phyloP scores from a whole-genome alignment of 2,329 filamentous ascomycete species.

The Geosmithia flava region DNA sequence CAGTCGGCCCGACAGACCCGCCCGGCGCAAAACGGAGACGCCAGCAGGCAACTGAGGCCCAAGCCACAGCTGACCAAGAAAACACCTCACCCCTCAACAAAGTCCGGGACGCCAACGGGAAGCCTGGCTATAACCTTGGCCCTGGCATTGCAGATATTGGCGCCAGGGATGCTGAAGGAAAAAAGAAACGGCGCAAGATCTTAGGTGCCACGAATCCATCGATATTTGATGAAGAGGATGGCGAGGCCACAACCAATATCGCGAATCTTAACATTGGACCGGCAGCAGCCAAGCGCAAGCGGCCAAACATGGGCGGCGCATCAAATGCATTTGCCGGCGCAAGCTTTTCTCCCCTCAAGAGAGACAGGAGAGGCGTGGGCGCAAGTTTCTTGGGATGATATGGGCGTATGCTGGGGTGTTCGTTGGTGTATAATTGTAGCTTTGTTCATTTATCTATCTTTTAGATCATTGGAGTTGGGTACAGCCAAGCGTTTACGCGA shows the following conservation, averaged over 20 bases:
- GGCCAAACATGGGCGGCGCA: conserved; percentile 24
- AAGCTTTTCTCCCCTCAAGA: conserved; percentile 61
- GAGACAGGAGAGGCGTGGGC: conserved; percentile 48
- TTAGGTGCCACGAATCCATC: conserved; percentile 50
- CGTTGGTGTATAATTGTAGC: background rate
- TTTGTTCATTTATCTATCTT: no score
- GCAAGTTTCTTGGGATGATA: conserved; percentile 41
- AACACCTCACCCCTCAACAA: background rate
- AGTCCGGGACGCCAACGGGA: background rate
- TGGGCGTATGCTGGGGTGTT: conserved; percentile 3
- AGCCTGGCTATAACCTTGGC: background rate
- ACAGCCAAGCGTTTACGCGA: background rate
- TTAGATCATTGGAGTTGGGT: background rate
- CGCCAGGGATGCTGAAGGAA: conserved; percentile 24
- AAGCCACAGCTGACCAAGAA: background rate
- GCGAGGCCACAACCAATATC: conserved; percentile 19
- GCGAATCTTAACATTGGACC: background rate
- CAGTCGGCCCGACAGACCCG: background rate
- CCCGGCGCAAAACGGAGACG: background rate
- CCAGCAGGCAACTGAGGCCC: background rate
- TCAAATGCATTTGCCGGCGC: conserved; percentile 35
- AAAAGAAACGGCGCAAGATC: conserved; percentile 64
- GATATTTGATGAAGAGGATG: conserved; percentile 58
- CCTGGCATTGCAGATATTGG: conserved; percentile 3
- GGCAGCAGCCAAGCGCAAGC: conserved; percentile 9